A percentile compares a stretch with the other conserved stretches of the same genome.
Evolutionary conservation across 2,329 filamentous ascomycete species (phyloP).

Genomic region (Aspergillus jensenii): DNA sequence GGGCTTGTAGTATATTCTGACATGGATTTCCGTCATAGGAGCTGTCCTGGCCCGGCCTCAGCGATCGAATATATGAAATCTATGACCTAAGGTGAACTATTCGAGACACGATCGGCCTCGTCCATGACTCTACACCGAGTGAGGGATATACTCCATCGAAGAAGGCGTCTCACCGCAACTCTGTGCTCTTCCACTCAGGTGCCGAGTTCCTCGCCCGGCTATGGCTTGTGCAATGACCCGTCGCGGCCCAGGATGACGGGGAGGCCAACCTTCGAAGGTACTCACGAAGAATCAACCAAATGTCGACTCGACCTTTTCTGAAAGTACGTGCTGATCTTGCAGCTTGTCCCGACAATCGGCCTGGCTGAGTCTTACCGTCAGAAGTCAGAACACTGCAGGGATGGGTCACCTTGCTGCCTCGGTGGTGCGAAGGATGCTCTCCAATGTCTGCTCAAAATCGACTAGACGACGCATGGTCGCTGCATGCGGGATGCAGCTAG

Average conservation of each 20-base stretch:
- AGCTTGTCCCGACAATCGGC: conserved; percentile 9
- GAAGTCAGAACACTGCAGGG: conserved; percentile 18
- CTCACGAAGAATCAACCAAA: background rate
- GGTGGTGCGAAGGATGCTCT: background rate
- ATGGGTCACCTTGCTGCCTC: conserved; percentile 2
- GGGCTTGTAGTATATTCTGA: conserved; percentile 13
- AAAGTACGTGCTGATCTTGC: conserved; percentile 17
- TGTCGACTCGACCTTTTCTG: conserved; percentile 4
- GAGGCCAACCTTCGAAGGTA: background rate
- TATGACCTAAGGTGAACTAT: conserved; percentile 1
- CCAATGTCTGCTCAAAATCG: conserved; percentile 8
- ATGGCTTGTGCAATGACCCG: background rate
- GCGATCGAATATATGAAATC: background rate
- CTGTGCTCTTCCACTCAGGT: conserved; percentile 1
- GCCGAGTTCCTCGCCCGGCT: background rate
- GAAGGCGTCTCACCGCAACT: conserved; percentile 12
- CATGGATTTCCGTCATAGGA: background rate
- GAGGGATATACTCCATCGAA: background rate
- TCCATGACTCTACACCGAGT: background rate
- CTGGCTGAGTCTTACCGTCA: conserved; percentile 10
- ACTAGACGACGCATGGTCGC: background rate
- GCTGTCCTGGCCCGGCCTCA: background rate
- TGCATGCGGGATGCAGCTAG: conserved; percentile 14
- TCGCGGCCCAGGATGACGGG: conserved; percentile 2
- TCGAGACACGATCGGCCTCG: background rate